Conservation (phyloP, 257 asterid genomes). For the Anisodus tanguticus region DNA sequence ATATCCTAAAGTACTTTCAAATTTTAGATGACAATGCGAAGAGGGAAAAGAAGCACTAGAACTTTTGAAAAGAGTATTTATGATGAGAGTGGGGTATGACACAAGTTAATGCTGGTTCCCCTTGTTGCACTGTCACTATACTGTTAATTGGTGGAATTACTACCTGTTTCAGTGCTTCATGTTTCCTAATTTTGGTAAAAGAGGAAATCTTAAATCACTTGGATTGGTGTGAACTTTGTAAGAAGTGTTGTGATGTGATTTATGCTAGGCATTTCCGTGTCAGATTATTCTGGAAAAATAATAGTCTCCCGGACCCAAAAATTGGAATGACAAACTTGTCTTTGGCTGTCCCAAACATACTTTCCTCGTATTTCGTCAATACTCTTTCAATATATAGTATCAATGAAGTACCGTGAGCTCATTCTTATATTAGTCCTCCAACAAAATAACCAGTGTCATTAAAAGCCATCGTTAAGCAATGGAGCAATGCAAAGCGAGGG, state of each 20-base stretch:
- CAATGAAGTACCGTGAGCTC: background rate
- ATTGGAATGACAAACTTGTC: background rate
- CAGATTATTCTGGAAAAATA: background rate
- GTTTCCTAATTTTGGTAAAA: conserved; percentile 10
- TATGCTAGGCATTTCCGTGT: background rate
- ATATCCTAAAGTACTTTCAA: background rate
- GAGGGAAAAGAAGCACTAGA: background rate
- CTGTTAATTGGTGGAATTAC: background rate
- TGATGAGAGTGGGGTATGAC: conserved; percentile 13
- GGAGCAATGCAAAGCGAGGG: background rate
- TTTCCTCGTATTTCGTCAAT: background rate
- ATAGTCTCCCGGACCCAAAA: background rate
- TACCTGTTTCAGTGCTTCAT: background rate
- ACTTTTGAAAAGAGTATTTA: conserved; percentile 1
- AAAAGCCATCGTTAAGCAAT: background rate
- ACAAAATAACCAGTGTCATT: background rate
- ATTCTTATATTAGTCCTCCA: background rate
- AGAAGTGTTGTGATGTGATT: conserved; percentile 1
- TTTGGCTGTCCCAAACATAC: background rate
- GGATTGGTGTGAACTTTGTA: background rate
- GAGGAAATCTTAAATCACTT: conserved; percentile 24
- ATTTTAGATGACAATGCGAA: conserved; percentile 3
- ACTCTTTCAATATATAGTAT: background rate
- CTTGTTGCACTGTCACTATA: background rate
- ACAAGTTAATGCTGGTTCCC: conserved; percentile 15